These are phyloP conservation scores for Taphrina flavorubra DNA, from an alignment of 1,139 yeast species.

Conservation along the genomic window DNA sequence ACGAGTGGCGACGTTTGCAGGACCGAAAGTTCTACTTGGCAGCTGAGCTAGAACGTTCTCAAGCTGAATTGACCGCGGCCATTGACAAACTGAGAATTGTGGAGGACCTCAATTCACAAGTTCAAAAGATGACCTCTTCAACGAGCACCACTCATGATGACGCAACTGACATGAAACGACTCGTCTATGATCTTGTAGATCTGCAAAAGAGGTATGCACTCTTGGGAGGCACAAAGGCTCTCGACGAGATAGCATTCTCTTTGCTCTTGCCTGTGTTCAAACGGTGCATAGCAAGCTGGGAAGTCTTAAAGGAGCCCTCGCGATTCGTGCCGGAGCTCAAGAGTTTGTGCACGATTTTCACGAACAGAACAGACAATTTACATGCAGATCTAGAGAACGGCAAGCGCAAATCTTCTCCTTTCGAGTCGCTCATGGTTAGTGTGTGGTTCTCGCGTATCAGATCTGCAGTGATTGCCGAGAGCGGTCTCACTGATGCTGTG, in stretches of 20 bases:
- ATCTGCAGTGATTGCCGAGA: conserved; percentile 47
- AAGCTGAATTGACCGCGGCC: conserved; percentile 46
- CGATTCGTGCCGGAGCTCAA: conserved; percentile 49
- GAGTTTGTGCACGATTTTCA: conserved; percentile 48
- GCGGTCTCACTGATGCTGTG: conserved; percentile 46
- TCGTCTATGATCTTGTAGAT: conserved; percentile 47
- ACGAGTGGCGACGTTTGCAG: conserved; percentile 49
- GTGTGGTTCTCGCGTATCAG: conserved; percentile 54
- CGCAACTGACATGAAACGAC: conserved; percentile 34
- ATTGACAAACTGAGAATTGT: conserved; percentile 44
- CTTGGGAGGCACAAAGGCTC: conserved; percentile 45
- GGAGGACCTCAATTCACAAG: conserved; percentile 34
- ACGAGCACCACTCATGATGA: conserved; percentile 16
- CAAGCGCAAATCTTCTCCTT: conserved; percentile 45
- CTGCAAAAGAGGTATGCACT: conserved; percentile 48
- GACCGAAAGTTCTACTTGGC: conserved; percentile 47
- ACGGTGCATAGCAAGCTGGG: conserved; percentile 52
- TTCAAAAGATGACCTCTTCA: conserved; percentile 30
- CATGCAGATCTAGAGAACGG: neutral
- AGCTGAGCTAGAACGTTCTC: conserved; percentile 47
- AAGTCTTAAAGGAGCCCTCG: conserved; percentile 52
- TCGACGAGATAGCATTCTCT: conserved; percentile 51
- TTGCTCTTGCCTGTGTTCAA: conserved; percentile 50
- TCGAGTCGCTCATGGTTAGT: conserved; percentile 53
- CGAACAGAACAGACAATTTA: conserved; percentile 34